Conservation (phyloP, 345 rosid genomes). For the Lenwebbia sp. region DNA sequence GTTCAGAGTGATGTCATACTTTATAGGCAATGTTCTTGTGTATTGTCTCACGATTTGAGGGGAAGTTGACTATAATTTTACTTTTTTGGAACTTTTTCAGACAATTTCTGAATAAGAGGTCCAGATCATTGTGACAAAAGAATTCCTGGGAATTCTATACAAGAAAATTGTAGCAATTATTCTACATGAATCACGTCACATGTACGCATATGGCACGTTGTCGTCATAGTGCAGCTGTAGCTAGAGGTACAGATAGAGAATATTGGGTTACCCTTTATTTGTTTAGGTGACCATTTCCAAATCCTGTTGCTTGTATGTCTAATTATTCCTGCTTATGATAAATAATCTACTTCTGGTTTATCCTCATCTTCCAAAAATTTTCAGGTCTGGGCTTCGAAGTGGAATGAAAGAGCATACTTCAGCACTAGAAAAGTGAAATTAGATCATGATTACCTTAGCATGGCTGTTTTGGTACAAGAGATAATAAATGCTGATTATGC, state of each 20-base stretch:
- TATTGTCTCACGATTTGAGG: not conserved
- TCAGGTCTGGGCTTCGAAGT: slow-evolving; percentile 99
- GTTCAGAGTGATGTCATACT: not conserved
- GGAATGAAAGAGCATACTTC: slow-evolving; percentile 99
- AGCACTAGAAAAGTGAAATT: slow-evolving; percentile 82
- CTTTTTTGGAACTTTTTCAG: not conserved
- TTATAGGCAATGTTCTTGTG: not conserved
- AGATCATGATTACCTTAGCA: slow-evolving; percentile 90
- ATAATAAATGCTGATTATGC: slow-evolving; percentile 93
- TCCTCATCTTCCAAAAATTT: not conserved
- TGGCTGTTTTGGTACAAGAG: slow-evolving; percentile 99
- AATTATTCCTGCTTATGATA: not conserved
- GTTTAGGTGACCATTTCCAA: not conserved
- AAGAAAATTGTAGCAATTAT: not conserved
- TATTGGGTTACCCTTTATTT: not conserved
- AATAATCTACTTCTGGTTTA: not conserved
- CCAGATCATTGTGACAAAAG: not conserved
- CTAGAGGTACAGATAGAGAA: not conserved
- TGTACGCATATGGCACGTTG: not conserved
- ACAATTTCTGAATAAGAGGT: not conserved
- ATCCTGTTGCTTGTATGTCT: not conserved
- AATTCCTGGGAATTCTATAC: not conserved
- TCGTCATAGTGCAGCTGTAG: not conserved
- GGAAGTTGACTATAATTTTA: not conserved
- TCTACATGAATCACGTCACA: not conserved